These are phyloP conservation scores for Russula sp. DNA, from an alignment of 768 basidiomycete genomes.

Conservation along the genomic window DNA sequence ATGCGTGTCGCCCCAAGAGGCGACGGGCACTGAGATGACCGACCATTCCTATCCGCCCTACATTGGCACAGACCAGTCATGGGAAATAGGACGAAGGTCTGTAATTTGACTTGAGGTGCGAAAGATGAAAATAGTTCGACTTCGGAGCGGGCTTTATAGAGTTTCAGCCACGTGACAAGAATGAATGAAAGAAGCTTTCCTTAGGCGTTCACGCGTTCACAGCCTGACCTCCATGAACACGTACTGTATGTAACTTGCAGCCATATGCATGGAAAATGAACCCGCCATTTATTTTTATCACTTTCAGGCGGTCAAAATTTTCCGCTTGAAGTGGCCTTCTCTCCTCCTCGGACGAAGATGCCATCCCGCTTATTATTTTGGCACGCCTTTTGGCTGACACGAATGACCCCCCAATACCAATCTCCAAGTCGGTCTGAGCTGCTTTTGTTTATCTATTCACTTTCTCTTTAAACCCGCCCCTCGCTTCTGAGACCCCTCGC, in stretches of 20 bases:
- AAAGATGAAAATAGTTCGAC: not conserved
- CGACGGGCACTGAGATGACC: constrained; percentile 30
- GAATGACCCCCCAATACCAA: no score
- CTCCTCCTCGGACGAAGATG: constrained; percentile 3
- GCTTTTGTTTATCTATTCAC: not conserved
- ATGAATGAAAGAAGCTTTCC: not conserved
- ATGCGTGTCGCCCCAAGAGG: constrained; percentile 14
- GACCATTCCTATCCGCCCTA: constrained; percentile 29
- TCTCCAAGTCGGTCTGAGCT: no score
- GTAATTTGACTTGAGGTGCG: constrained; percentile 34
- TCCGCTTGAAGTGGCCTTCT: not conserved
- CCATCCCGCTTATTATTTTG: not conserved
- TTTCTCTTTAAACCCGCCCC: not conserved
- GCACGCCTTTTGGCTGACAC: not conserved
- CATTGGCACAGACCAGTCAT: constrained; percentile 31
- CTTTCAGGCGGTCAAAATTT: not conserved
- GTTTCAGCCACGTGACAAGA: not conserved
- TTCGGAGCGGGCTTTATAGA: not conserved
- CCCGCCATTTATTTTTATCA: not conserved
- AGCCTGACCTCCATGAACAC: not conserved
- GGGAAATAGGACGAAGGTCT: constrained; percentile 18
- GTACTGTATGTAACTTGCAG: not conserved
- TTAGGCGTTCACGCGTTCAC: not conserved
- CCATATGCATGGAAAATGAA: not conserved
- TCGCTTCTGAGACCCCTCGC: not conserved